Evolutionary conservation across 1,284 basidiomycete species (phyloP).

Genomic region (Boletellus deceptivus): DNA sequence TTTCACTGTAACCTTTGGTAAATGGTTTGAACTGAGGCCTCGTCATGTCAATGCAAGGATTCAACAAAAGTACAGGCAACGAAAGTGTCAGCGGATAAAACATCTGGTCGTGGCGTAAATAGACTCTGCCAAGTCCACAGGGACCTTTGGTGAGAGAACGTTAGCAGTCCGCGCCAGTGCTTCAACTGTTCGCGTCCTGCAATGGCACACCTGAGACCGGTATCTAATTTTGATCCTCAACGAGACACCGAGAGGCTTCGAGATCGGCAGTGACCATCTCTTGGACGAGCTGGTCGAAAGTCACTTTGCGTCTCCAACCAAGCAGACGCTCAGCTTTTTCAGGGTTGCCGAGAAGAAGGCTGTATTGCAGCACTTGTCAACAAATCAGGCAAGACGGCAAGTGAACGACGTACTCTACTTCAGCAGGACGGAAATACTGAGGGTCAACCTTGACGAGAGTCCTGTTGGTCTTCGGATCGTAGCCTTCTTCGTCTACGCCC

Average conservation of each 20-base stretch:
- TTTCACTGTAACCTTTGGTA: not conserved
- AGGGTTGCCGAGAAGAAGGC: constrained; percentile 78
- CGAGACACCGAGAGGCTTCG: constrained; percentile 61
- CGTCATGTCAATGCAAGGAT: not conserved
- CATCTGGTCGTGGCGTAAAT: constrained; percentile 1
- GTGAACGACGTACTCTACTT: constrained; percentile 75
- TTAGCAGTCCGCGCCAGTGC: not conserved
- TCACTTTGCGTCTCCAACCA: constrained; percentile 82
- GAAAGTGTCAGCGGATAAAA: not conserved
- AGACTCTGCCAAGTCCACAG: constrained; percentile 2
- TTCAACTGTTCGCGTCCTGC: not conserved
- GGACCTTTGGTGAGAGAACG: not conserved
- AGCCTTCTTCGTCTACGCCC: constrained; percentile 74
- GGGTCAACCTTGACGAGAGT: constrained; percentile 79
- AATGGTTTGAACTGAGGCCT: not conserved
- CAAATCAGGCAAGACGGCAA: constrained; percentile 1
- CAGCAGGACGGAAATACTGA: constrained; percentile 84
- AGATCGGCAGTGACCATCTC: constrained; percentile 88
- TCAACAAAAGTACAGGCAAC: not conserved
- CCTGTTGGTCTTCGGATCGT: constrained; percentile 63
- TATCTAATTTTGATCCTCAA: constrained; percentile 77
- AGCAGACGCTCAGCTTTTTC: constrained; percentile 81
- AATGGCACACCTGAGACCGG: not conserved
- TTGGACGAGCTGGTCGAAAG: constrained; percentile 77
- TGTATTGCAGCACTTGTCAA: constrained; percentile 31